Evolutionary conservation across 2,329 filamentous ascomycete species (phyloP), one percentile per base, ranked within the genome.

Genomic region (Colletotrichum tanaceti): DNA sequence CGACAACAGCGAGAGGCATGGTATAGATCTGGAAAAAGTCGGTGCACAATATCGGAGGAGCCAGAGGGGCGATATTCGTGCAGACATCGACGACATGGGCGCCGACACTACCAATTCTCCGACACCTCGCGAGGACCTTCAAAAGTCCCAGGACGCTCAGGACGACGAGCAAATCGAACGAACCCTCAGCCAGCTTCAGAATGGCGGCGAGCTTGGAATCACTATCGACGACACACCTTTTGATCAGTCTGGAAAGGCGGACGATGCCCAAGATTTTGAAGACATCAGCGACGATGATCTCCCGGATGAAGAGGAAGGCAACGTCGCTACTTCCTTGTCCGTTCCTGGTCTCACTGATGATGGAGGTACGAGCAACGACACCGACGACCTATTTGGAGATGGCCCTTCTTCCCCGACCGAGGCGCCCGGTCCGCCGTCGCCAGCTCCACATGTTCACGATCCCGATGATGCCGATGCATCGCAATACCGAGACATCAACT

Each of bases 261-360:
- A 94, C 69, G 93, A 98, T 80, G 96, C 96, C 47, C 82, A 96
- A 71, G 96, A 99, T 76, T 99, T 86, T 74, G 93, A 93, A 76
- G 93, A 97, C 75, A 94, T 98, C 71, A 91, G 91, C 72, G 95
- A 98, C 77, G 94, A 97, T 76, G 94, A 98, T 71, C 85, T 97
- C 9, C 91, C 93, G 13, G 93, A 96, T 7, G 93, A 96, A 71
- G 90, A 93, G 69, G 87, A 90, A 63, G 79, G 79, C 35, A 79
- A 78, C 13, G 78, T 76, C 5, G 79, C 76, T 59, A 75, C 77
- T 18, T 84, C 82, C 16, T 77, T 80, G 54, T 84, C 88, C 63
- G 76, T 84, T n/a, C 86, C 86, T 0, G 84, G 82, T 13, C 75
- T 88, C 35, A 87, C 85, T 1, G 88, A 90, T 71, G 88, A 90